Evolutionary conservation across 2,329 filamentous ascomycete genomes (phyloP).

Genomic region (Trichophyton benhamiae): DNA sequence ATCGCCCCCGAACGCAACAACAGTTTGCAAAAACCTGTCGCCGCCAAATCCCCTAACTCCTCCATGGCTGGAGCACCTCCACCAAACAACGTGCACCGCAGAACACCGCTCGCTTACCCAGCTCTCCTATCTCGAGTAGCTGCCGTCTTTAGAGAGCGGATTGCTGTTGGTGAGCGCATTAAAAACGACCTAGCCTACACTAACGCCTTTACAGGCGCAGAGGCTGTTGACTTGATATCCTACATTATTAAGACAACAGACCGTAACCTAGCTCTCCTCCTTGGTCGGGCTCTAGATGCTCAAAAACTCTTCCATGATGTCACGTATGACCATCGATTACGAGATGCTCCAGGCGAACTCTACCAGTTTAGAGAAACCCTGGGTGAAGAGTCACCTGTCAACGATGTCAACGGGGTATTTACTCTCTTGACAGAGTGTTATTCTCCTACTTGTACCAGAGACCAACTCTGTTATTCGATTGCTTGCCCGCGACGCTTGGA

Average conservation of each 20-base stretch:
- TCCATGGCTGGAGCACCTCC: conserved; percentile 38
- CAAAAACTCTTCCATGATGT: conserved; percentile 99
- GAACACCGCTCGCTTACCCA: conserved; percentile 81
- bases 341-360: conserved; percentile 87
- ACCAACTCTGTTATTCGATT: conserved; percentile 95
- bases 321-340: conserved; percentile 87
- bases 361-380: conserved; percentile 94
- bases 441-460: conserved; percentile 89
- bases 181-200: conserved; percentile 98
- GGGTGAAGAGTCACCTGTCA: conserved; percentile 56
- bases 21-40: conserved; percentile 34
- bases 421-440: conserved; percentile 95
- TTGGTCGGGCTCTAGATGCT: conserved; percentile 85
- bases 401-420: conserved; percentile 88
- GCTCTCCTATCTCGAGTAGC: conserved; percentile 87
- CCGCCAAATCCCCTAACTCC: conserved; percentile 41
- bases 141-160: conserved; percentile 81
- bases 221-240: conserved; percentile 87
- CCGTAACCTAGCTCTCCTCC: conserved; percentile 77
- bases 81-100: conserved; percentile 46
- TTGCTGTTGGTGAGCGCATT: conserved; percentile 71
- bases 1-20: conserved; percentile 47
- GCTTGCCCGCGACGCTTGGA: conserved; percentile 87
- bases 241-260: conserved; percentile 97
- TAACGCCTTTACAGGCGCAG: conserved; percentile 88